Evolutionary conservation across 345 rosid genomes (phyloP).

Genomic region (Excoecaria cochinchinensis): DNA sequence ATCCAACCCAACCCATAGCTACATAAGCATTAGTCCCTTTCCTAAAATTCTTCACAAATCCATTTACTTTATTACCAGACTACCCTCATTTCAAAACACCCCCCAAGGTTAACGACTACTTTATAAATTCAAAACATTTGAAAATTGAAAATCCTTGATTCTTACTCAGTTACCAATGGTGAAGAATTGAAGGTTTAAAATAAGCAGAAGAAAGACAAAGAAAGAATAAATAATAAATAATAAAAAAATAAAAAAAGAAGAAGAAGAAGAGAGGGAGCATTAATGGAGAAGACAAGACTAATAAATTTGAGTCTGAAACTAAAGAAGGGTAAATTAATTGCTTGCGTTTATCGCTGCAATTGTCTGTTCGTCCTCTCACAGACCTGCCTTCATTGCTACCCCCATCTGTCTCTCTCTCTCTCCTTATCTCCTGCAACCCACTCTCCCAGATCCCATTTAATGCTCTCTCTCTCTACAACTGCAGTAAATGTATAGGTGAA

Average conservation of each 20-base stretch:
- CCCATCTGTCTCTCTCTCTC: conserved; percentile 4
- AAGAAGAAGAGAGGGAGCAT: conserved; percentile 39
- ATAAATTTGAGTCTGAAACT: conserved; percentile 37
- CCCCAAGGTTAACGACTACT: neutral
- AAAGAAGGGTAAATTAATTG: conserved; percentile 37
- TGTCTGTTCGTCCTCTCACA: conserved; percentile 32
- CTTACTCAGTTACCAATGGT: neutral
- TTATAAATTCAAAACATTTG: neutral
- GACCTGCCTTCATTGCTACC: conserved; percentile 37
- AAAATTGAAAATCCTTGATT: neutral
- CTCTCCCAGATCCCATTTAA: conserved; percentile 43
- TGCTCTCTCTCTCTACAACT: conserved; percentile 31
- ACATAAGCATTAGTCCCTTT: no score
- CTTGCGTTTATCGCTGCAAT: conserved; percentile 51
- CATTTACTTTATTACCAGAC: no score
- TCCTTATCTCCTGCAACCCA: conserved; percentile 43
- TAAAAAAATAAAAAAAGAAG: conserved; percentile 7
- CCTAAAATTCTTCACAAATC: no score
- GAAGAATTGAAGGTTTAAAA: no score
- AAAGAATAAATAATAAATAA: neutral
- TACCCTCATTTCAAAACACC: no score
- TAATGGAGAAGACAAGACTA: conserved; percentile 59
- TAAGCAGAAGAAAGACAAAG: neutral
- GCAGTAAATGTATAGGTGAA: conserved; percentile 18
- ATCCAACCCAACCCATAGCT: no score